Evolutionary conservation across 163 green algal species (phyloP), one percentile per base, ranked within the genome.

Genomic region (Smithsoniella earleae): DNA sequence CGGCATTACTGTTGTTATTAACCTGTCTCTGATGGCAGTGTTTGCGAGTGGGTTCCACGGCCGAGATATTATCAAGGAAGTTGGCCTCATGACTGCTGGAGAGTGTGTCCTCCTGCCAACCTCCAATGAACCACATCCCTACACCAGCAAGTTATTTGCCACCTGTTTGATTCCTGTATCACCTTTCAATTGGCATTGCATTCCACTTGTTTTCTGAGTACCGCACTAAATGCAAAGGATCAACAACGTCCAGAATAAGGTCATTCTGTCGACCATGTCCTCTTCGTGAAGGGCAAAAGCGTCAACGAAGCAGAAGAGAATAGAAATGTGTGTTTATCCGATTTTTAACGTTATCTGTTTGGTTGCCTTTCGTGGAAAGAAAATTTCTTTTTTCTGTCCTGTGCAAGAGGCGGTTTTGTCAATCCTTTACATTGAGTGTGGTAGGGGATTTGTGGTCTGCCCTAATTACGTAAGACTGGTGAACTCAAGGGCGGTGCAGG

Each of bases 31-130:
- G 20, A 83, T 94, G 13, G 76, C 77, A 20, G 86, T 96, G 5
- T 96, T 95, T 79, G 85, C 90, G 0, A 54, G 77, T 0, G 89
- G 86, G 10, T 95, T 95, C 73, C 20, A 65, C 13, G 81, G 82
- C n/a, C 43, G 2, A 49, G 40, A 13, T 13, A 43, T 65, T 28
- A 77, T 73, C 22, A 72, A 75, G 58, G 84, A 91, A 45, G 91
- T 96, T n/a, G 90, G 90, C 2, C 83, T 96, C 25, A 76, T 85
- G 49, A 96, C 94, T 46, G 91, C 91, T 2, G 88, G 86, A 0
- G 16, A 81, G 43, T 93, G 52, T 13, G 52, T 65, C 25, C 13
- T 65, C 6, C 25, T 65, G 6, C 25, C 52, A 36, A 28, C 25
- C 20, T 20, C 16, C 52, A 8, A 28, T 65, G 6, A 33, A 28